Base-by-base conservation (phyloP, 176 grass and related monocot species). In the Panicum miliaceum region DNA sequence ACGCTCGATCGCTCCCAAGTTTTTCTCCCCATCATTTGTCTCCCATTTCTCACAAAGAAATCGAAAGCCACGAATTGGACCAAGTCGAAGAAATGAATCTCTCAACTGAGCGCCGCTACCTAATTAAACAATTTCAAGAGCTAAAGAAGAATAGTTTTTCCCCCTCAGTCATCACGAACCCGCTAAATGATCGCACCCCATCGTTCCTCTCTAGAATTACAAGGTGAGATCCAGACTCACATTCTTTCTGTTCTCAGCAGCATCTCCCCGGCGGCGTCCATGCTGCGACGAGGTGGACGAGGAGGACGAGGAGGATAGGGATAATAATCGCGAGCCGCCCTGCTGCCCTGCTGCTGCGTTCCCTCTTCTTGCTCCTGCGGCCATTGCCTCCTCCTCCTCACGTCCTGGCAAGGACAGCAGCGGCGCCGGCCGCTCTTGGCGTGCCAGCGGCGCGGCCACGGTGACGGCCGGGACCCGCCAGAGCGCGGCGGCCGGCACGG, bases 171-270 rank as follows among this genome's bases (percentile, higher is more conserved):
- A 71, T 5, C 46, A 58, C 53, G 79, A 83, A 79, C 50, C 48
- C 76, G 7, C 87, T 73, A 71, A 77, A 82, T 48, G 59, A 57
- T 15, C 73, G 11, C 76, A 67, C 37, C 37, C 25, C 53, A 8
- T 22, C 38, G 27, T 46, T 79, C 20, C 51, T 53, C 61, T 64
- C 47, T 29, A 72, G 68, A 77, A 82, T 85, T 94, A 98, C 91
- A 98, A 85, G 80, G 86, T 91, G 86, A 98, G 91, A 91, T 98
- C 95, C 82, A 98, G 82, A 84, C 92, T 98, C 73, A 98, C 86
- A 71, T 90, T 90, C 12, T 90, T 88, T 71, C 78, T 86, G 16
- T 73, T 88, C 38, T 89, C 86, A 16, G 59, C 59, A 15, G 84
- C 50, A 62, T 86, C 84, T 61, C 59, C 67, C 38, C 74, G 59